Evolutionary conservation across 306 rosid species (phyloP).

Genomic region (Vigna trinervia): DNA sequence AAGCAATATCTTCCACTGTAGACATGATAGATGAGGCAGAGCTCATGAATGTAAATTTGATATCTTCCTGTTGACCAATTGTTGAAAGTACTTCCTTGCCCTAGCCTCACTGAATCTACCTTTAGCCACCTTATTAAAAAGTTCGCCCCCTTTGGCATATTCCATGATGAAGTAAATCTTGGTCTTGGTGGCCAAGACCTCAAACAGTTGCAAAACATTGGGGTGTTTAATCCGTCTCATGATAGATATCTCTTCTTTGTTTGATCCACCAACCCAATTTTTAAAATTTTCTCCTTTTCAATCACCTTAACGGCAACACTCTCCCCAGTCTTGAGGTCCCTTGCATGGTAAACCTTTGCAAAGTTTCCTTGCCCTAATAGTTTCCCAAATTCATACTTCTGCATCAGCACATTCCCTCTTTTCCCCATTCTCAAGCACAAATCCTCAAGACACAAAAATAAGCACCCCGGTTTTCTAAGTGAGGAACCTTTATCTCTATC

Average conservation of each 20-base stretch:
- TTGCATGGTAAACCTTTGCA: slow-evolving; percentile 58
- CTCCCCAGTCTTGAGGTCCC: slow-evolving; percentile 49
- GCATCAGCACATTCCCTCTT: slow-evolving; percentile 48
- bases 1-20: slow-evolving; percentile 44
- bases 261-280: slow-evolving; percentile 45
- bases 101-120: slow-evolving; percentile 44
- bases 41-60: slow-evolving; percentile 51
- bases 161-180: slow-evolving; percentile 60
- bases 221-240: slow-evolving; percentile 51
- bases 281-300: slow-evolving; percentile 50
- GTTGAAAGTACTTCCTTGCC: slow-evolving; percentile 56
- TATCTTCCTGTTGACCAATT: slow-evolving; percentile 43
- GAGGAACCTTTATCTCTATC: not conserved
- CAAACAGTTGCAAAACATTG: slow-evolving; percentile 50
- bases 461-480: slow-evolving; percentile 19
- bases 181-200: slow-evolving; percentile 57
- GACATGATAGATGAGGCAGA: slow-evolving; percentile 48
- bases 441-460: slow-evolving; percentile 33
- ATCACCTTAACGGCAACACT: slow-evolving; percentile 56
- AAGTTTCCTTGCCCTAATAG: slow-evolving; percentile 58
- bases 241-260: slow-evolving; percentile 50
- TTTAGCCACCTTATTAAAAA: slow-evolving; percentile 46
- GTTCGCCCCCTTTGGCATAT: slow-evolving; percentile 61
- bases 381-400: slow-evolving; percentile 51
- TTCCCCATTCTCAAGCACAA: slow-evolving; percentile 45